Conservation (phyloP, 164 flowering plant genomes). For the Umbilicus rupestris region DNA sequence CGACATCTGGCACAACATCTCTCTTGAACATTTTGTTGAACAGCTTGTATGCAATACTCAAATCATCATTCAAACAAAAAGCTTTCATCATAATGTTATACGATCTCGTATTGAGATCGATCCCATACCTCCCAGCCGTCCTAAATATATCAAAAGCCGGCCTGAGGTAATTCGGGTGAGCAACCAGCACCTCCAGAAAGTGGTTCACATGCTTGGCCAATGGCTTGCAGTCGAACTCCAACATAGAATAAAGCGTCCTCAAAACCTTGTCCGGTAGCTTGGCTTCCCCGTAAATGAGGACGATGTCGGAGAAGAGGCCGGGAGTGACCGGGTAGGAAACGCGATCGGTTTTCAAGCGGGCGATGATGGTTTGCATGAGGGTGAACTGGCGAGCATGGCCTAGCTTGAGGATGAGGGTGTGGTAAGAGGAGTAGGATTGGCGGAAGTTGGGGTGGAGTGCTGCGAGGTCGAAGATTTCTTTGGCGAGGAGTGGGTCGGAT, state of each 20-base stretch:
- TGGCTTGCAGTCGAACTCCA: slow-evolving; percentile 53
- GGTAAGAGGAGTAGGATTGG: slow-evolving; percentile 56
- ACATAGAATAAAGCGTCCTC: slow-evolving; percentile 45
- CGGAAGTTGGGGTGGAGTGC: slow-evolving; percentile 57
- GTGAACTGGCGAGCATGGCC: slow-evolving; percentile 56
- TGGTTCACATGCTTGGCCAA: slow-evolving; percentile 48
- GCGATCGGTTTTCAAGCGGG: slow-evolving; percentile 25
- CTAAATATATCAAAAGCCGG: slow-evolving; percentile 60
- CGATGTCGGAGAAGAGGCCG: slow-evolving; percentile 43
- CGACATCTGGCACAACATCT: slow-evolving; percentile 59
- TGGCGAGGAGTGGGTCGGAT: slow-evolving; percentile 75
- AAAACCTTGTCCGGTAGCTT: slow-evolving; percentile 49
- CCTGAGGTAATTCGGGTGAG: slow-evolving; percentile 31
- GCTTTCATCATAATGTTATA: slow-evolving; percentile 80
- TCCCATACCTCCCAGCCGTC: slow-evolving; percentile 36
- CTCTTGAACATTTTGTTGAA: slow-evolving; percentile 75
- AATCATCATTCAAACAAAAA: slow-evolving; percentile 44
- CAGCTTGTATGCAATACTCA: slow-evolving; percentile 60
- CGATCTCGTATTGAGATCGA: slow-evolving; percentile 39
- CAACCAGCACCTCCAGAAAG: slow-evolving; percentile 43
- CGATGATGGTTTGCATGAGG: slow-evolving; percentile 38
- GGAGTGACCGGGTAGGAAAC: slow-evolving; percentile 23
- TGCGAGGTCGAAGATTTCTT: slow-evolving; percentile 81
- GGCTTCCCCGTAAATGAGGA: slow-evolving; percentile 53
- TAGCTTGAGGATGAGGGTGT: slow-evolving; percentile 57